A percentile compares a stretch with the other conserved stretches of the same genome.
These are phyloP conservation scores for Penicillium goetzii DNA, from an alignment of 495 filamentous ascomycete species.

Conservation along the genomic window DNA sequence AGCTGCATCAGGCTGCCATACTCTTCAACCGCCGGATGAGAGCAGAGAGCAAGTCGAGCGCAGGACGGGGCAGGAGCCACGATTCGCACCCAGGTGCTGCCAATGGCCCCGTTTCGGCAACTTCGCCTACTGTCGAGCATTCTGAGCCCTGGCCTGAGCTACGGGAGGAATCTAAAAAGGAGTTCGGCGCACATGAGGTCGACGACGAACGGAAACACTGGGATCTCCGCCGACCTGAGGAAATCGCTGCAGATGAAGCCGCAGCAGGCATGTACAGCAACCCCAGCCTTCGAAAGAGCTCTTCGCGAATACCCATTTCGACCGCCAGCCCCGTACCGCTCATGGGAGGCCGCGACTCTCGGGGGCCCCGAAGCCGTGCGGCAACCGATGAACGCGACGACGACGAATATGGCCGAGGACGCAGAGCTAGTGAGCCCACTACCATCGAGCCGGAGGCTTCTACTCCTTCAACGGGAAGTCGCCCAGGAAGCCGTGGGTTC, in stretches of 20 bases:
- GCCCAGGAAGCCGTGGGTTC: slow-evolving; percentile 50
- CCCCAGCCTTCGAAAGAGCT: slow-evolving; percentile 50
- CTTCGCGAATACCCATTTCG: slow-evolving; percentile 83
- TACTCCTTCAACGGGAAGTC: slow-evolving; percentile 45
- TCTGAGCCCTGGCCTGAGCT: slow-evolving; percentile 46
- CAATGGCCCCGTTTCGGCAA: slow-evolving; percentile 33
- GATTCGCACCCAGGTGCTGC: slow-evolving; percentile 45
- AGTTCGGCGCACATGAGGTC: slow-evolving; percentile 38
- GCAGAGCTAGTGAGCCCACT: slow-evolving; percentile 74
- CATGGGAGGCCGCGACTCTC: slow-evolving; percentile 71
- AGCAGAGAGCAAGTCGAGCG: slow-evolving; percentile 64
- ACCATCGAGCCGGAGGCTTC: slow-evolving; percentile 59
- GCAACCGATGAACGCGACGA: slow-evolving; percentile 52
- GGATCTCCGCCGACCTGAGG: slow-evolving; percentile 80
- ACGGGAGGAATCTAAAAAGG: slow-evolving; percentile 46
- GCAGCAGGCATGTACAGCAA: slow-evolving; percentile 47
- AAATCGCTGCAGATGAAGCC: slow-evolving; percentile 69
- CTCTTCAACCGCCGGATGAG: slow-evolving; percentile 61
- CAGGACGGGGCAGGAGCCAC: slow-evolving; percentile 56
- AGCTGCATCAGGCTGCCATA: slow-evolving; percentile 86
- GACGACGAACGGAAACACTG: slow-evolving; percentile 52
- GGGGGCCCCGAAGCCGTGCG: slow-evolving; percentile 63
- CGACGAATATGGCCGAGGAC: slow-evolving; percentile 62
- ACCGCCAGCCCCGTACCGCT: slow-evolving; percentile 78
- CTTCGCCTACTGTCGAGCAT: slow-evolving; percentile 39